Percentiles rank a stretch among this genome's conserved stretches.
Evolutionary conservation across 2,329 filamentous ascomycete species (phyloP).

Genomic region (Xylariaceae sp.): DNA sequence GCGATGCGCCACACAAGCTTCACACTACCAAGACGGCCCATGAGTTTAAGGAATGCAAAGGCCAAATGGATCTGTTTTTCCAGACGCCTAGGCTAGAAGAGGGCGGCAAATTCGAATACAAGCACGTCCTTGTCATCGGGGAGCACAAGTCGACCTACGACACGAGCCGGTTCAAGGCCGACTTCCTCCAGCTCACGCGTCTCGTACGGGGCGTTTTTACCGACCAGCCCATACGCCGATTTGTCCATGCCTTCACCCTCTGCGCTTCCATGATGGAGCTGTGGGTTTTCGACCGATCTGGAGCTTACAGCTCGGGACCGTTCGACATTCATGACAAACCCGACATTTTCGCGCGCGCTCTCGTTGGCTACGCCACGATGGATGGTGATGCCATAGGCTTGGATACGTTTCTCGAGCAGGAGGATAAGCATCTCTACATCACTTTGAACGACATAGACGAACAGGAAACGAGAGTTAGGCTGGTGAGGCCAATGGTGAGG

Average conservation of each 20-base stretch:
- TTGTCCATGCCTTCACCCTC: not conserved
- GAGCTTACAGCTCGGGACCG: not conserved
- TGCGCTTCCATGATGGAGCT: not conserved
- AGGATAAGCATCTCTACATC: not conserved
- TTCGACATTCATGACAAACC: conserved; percentile 1
- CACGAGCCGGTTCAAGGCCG: not conserved
- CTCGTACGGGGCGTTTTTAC: not conserved
- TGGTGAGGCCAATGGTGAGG: not conserved
- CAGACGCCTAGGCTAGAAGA: not conserved
- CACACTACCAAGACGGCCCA: not conserved
- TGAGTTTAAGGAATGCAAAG: not conserved
- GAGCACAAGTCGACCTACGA: not conserved
- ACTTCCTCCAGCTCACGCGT: not conserved
- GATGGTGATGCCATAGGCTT: not conserved
- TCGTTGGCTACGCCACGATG: conserved; percentile 3
- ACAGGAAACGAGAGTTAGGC: not conserved
- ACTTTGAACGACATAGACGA: not conserved
- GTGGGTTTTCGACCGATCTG: conserved; percentile 3
- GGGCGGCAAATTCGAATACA: not conserved
- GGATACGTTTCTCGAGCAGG: not conserved
- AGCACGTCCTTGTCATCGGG: not conserved
- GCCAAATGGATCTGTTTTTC: not conserved
- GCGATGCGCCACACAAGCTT: not conserved
- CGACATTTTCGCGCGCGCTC: not conserved
- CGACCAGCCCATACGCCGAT: not conserved